Conservation (phyloP, 2,329 filamentous ascomycete genomes). For the Dendrostoma leiphaemia region DNA sequence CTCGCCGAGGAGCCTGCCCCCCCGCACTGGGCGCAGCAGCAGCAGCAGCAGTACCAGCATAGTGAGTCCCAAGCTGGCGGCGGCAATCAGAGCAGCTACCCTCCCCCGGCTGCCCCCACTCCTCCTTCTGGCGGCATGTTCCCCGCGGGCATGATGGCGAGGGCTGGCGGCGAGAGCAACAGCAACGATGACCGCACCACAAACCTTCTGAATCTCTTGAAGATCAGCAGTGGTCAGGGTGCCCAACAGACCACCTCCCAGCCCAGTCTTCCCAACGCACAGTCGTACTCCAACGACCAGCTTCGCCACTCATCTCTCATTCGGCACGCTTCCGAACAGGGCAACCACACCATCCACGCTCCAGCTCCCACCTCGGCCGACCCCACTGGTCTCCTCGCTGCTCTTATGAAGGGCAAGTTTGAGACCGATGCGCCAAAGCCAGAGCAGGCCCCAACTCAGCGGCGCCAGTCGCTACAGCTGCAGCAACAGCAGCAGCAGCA, state of each 20-base stretch:
- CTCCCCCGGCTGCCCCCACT: slow-evolving; percentile 43
- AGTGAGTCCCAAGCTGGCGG: slow-evolving; percentile 22
- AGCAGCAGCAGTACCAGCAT: slow-evolving; percentile 19
- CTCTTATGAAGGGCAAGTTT: slow-evolving; percentile 57
- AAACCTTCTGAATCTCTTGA: slow-evolving; percentile 59
- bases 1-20: slow-evolving; percentile 20
- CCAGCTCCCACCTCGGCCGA: slow-evolving; percentile 56
- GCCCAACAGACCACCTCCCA: slow-evolving; percentile 20
- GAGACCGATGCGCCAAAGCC: slow-evolving; percentile 44
- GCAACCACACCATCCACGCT: slow-evolving; percentile 47
- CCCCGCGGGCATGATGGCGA: slow-evolving; percentile 36
- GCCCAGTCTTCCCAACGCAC: slow-evolving; percentile 20
- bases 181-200: slow-evolving; percentile 46
- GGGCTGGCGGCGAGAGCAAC: slow-evolving; percentile 26
- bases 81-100: slow-evolving; percentile 21
- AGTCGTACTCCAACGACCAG: slow-evolving; percentile 21
- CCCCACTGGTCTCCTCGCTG: slow-evolving; percentile 56
- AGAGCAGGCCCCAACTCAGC: slow-evolving; percentile 28
- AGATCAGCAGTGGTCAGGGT: slow-evolving; percentile 48
- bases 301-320: slow-evolving; percentile 27
- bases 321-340: slow-evolving; percentile 25
- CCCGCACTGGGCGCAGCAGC: slow-evolving; percentile 24
- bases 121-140: slow-evolving; percentile 38
- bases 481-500: slow-evolving; percentile 24
- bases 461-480: slow-evolving; percentile 17